phyloP scores from a whole-genome alignment of 306 rosid genomes.

The Fagus crenata region DNA sequence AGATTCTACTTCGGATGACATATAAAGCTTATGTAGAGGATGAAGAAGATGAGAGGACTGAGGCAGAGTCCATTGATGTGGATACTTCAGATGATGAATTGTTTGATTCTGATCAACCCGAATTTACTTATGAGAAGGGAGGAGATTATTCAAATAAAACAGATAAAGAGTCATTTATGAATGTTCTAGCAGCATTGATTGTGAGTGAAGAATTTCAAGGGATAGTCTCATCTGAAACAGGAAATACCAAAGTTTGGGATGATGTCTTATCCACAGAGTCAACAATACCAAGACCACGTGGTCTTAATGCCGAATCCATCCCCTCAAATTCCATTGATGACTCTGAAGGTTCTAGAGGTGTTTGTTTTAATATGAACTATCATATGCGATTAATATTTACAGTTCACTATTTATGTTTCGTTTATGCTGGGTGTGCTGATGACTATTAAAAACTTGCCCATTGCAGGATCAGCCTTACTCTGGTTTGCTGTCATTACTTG shows the following conservation, averaged over 20 bases:
- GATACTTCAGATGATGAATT: conserved; percentile 80
- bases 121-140: conserved; percentile 34
- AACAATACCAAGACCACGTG: conserved; percentile 40
- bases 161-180: conserved; percentile 85
- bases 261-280: conserved; percentile 46
- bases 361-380: conserved; percentile 2
- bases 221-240: conserved; percentile 83
- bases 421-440: conserved; percentile 16
- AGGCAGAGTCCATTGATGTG: conserved; percentile 43
- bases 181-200: conserved; percentile 88
- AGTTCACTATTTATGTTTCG: conserved; percentile 17
- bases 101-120: conserved; percentile 65
- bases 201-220: conserved; percentile 98
- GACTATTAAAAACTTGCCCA: conserved; percentile 28
- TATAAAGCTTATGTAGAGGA: conserved; percentile 99
- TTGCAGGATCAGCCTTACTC: conserved; percentile 69
- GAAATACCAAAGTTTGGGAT: conserved; percentile 48
- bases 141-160: conserved; percentile 38
- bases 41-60: conserved; percentile 85
- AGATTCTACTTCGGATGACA: conserved; percentile 84
- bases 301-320: conserved; percentile 36
- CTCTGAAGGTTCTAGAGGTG: conserved; percentile 63
- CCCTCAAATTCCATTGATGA: conserved; percentile 38
- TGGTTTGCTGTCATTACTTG: conserved; percentile 88
- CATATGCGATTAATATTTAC: neutral